These are phyloP conservation scores for Phaeotremella skinneri DNA, from an alignment of 768 basidiomycete genomes.

Conservation along the genomic window DNA sequence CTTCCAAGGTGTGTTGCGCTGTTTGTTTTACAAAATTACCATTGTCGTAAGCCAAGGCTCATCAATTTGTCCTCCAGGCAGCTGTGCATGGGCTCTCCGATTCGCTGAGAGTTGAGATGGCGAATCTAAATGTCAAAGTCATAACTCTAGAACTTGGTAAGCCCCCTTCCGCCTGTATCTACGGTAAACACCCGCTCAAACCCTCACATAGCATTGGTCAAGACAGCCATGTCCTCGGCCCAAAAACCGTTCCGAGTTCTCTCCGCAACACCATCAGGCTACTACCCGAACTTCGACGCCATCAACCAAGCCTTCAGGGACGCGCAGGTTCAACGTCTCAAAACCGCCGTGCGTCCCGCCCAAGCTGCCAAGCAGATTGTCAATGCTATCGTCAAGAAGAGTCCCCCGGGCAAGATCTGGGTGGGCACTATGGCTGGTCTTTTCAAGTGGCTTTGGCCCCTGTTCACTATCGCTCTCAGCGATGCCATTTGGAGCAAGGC, in stretches of 20 bases:
- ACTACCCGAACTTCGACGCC: not conserved
- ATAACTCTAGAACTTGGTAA: constrained; percentile 24
- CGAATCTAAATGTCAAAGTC: constrained; percentile 13
- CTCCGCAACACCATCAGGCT: not conserved
- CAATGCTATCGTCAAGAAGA: constrained; percentile 8
- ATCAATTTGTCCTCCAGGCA: constrained; percentile 8
- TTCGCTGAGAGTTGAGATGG: constrained; percentile 11
- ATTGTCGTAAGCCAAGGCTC: not conserved
- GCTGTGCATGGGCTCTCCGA: constrained; percentile 8
- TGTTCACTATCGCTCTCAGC: not conserved
- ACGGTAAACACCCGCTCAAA: not conserved
- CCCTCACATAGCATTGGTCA: not conserved
- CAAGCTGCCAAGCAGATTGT: constrained; percentile 11
- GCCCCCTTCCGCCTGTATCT: not conserved
- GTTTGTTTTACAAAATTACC: not conserved
- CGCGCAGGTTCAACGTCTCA: not conserved
- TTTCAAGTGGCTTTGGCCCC: constrained; percentile 5
- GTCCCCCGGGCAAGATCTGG: not conserved
- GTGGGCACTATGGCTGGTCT: not conserved
- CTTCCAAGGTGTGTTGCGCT: constrained; percentile 12
- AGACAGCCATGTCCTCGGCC: not conserved
- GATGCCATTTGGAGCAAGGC: constrained; percentile 4
- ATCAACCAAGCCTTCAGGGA: not conserved
- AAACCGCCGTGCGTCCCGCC: not conserved
- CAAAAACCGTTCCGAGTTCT: not conserved